Evolutionary conservation across 2,329 filamentous ascomycete species (phyloP).

Genomic region (Calonectria fujianensis): DNA sequence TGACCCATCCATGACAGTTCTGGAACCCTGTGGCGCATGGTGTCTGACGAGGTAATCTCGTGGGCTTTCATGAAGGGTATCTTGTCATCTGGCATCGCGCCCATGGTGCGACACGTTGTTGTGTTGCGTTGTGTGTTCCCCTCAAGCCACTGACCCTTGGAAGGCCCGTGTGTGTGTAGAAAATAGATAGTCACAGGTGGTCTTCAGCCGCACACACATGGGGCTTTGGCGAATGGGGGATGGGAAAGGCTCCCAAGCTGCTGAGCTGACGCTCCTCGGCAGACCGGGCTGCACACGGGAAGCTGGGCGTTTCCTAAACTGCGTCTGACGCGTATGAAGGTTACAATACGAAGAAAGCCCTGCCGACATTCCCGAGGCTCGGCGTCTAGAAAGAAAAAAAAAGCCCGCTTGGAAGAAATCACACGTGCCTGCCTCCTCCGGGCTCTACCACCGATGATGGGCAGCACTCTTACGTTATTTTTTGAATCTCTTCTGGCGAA

Average conservation of each 20-base stretch:
- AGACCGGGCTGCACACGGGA: conserved; percentile 28
- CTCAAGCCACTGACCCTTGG: background rate
- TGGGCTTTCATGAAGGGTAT: background rate
- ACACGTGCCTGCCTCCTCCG: background rate
- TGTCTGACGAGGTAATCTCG: background rate
- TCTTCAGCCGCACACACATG: conserved; percentile 28
- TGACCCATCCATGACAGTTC: background rate
- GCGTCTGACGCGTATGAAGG: conserved; percentile 17
- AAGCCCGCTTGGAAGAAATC: background rate
- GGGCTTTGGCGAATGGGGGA: conserved; percentile 24
- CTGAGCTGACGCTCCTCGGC: conserved; percentile 23
- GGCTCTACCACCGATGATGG: background rate
- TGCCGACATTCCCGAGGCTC: conserved; percentile 18
- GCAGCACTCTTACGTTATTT: conserved; percentile 1
- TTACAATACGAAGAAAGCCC: background rate
- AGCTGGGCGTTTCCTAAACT: conserved; percentile 8
- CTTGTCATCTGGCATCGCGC: background rate
- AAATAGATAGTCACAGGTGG: conserved; percentile 19
- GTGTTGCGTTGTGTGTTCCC: background rate
- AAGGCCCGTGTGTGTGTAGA: conserved; percentile 8
- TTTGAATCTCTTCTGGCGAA: background rate
- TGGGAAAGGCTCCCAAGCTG: conserved; percentile 21
- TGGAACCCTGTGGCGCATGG: background rate
- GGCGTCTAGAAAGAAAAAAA: background rate
- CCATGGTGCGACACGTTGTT: conserved; percentile 15